Base-by-base conservation (phyloP, 768 basidiomycete species). In the Collybia sordida region DNA sequence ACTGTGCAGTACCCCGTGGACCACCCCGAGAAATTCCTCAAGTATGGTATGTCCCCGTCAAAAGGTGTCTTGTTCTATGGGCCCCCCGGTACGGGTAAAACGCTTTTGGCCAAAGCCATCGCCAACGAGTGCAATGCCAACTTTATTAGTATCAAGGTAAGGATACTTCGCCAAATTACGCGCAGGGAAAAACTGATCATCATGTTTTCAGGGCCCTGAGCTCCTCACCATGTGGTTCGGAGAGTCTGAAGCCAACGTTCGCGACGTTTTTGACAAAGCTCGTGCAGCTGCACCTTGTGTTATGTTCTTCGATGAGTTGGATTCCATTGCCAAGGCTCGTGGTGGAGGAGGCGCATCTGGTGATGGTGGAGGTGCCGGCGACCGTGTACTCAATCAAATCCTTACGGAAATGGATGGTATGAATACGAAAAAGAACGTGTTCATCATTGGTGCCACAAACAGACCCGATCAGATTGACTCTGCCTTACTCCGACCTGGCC, bases 31-130 rank as follows among this genome's bases (percentile, higher is more conserved):
- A 99, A 99, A 78, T 99, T 98, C 93, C 80, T 99, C 88, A 99
- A 99, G 78, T 99, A 99, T 64, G 97, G 97, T 59, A 98, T 99
- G 97, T 93, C 93, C 22, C 96, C 97, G 4, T 96, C 93, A 27
- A 98, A 98, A 78, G 97, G 97, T 85, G 97, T 99, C 40, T 72
- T 99, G 62, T 99, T 99, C 83, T 99, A 98, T 69, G 97, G 97
- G 39, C 97, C 97, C 66, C 97, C 97, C 59, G 97, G 97, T 82
- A 99, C 97, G 55, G 97, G 97, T 90, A 99, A 99, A 78, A 99
- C 97, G 18, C 66, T 99, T 59, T 82, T 99, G 49, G 97, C 97
- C 48, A 99, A 98, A 76, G 97, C 97, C 52, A 98, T 98, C 64
- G 97, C 97, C 59, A 95, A 98, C 68, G 97, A 98, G 78, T 98